Evolutionary conservation across 140 eudicot genomes (phyloP), one percentile per base, ranked within the genome.

Genomic region (Senecio squalidus): DNA sequence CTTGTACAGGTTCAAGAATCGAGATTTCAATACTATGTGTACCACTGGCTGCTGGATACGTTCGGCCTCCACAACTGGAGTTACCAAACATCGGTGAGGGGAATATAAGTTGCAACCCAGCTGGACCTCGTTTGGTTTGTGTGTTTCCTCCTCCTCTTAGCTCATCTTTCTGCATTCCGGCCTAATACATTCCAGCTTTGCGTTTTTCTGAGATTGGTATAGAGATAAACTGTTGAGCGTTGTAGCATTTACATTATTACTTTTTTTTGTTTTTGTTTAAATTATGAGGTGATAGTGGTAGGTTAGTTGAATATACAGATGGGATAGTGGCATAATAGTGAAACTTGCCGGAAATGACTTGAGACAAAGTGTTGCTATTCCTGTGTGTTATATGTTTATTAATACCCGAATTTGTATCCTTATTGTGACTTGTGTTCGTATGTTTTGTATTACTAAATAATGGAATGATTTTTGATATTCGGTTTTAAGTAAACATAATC

Each of bases 31-130:
- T 93, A 44, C 51, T 87, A n/a, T 93, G 99, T 58, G 75, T 93
- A 27, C 99, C 96, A 20, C 77, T 93, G 48, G 85, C 85, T 24
- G 95, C 99, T 52, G 99, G 99, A 47, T 93, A 93, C 58, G 95
- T 93, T 3, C 83, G 87, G 6, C 99, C 99, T 21, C 99, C 99
- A 44, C 90, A 84, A 64, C 84, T 93, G 24, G 85, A 88, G 18
- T 64, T 93, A 67, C 96, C 99, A 36, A 53, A 78, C 64, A 80
- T 93, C 4, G 86, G 82, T 4, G 78, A 75, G 70, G 82, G 84
- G 0, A 82, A 88, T 66, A 80, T 93, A 73, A 87, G 95, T 38
- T 84, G 95, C 75, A 93, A 93, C 46, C 99, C 96, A 23, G 93
- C 99, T 1, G 95, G 89, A 1, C 96, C 99, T 50, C 96, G 84